phyloP scores from a whole-genome alignment of 208 protist genomes.

The Polymyxa betae region DNA sequence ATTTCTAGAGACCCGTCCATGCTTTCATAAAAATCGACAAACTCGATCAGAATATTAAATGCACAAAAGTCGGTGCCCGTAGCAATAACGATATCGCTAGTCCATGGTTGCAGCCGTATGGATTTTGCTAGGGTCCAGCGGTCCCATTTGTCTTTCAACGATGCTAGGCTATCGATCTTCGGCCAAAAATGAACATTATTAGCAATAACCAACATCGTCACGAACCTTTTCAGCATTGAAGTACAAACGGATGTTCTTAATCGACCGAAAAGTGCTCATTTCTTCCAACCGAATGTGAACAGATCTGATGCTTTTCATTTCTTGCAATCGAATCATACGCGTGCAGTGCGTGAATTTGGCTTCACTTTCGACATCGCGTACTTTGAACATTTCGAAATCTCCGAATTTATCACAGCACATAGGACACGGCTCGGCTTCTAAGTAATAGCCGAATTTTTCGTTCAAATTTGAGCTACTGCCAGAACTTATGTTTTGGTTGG shows the following conservation, averaged over 20 bases:
- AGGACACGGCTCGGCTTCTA: background rate
- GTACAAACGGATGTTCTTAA: conserved; percentile 77
- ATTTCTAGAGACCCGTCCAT: conserved; percentile 66
- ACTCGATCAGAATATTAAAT: conserved; percentile 80
- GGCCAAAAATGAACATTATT: background rate
- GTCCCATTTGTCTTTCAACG: conserved; percentile 72
- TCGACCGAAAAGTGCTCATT: conserved; percentile 35
- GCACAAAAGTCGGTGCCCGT: conserved; percentile 77
- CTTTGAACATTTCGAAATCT: background rate
- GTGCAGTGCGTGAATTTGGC: conserved; percentile 13
- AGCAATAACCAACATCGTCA: too few species aligned
- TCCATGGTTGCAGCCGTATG: conserved; percentile 60
- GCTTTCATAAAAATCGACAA: conserved; percentile 75
- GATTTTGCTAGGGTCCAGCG: conserved; percentile 73
- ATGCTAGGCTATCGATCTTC: conserved; percentile 68
- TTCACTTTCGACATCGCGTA: conserved; percentile 16
- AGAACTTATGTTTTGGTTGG: background rate
- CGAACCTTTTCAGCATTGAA: conserved; percentile 71
- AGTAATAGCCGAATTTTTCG: conserved; percentile 33
- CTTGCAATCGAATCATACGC: conserved; percentile 26
- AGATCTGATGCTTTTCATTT: background rate
- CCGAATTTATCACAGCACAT: background rate
- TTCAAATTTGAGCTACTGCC: background rate
- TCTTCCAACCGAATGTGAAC: conserved; percentile 40
- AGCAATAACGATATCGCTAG: conserved; percentile 67